A percentile compares a stretch with the other conserved stretches of the same genome.
Evolutionary conservation across 768 basidiomycete species (phyloP).

Genomic region (Pleurotus tuber-regium): DNA sequence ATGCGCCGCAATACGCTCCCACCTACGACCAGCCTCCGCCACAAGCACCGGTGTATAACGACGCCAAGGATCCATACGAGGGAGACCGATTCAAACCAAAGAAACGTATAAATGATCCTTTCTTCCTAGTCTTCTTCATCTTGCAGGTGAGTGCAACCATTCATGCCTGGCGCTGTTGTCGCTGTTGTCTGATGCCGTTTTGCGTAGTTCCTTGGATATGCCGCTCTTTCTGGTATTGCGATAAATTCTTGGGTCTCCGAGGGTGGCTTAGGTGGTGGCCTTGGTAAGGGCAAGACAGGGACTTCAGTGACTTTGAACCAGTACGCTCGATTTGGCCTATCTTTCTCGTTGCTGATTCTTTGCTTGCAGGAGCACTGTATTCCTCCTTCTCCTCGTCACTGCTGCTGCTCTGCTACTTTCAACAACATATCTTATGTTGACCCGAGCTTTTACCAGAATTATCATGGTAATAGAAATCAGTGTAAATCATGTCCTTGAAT

Average conservation of each 20-base stretch:
- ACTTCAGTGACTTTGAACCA: constrained; percentile 62
- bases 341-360: not conserved
- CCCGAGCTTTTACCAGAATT: constrained; percentile 65
- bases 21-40: constrained; percentile 19
- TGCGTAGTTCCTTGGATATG: constrained; percentile 62
- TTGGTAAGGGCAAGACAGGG: constrained; percentile 53
- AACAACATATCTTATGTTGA: constrained; percentile 62
- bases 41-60: constrained; percentile 24
- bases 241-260: constrained; percentile 59
- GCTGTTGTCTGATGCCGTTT: not conserved
- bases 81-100: constrained; percentile 66
- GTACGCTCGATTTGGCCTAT: too few relatives aligned
- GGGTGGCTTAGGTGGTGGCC: constrained; percentile 71
- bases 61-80: constrained; percentile 53
- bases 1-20: constrained; percentile 21
- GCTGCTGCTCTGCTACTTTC: constrained; percentile 69
- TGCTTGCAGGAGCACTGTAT: constrained; percentile 61
- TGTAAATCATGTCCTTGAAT: too few relatives aligned
- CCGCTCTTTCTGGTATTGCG: constrained; percentile 62
- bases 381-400: constrained; percentile 72
- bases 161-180: not conserved
- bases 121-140: constrained; percentile 72
- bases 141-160: constrained; percentile 44
- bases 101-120: constrained; percentile 68
- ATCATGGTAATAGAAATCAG: constrained; percentile 50